phyloP scores from a whole-genome alignment of 345 rosid genomes.

The Hibiscus syriacus region DNA sequence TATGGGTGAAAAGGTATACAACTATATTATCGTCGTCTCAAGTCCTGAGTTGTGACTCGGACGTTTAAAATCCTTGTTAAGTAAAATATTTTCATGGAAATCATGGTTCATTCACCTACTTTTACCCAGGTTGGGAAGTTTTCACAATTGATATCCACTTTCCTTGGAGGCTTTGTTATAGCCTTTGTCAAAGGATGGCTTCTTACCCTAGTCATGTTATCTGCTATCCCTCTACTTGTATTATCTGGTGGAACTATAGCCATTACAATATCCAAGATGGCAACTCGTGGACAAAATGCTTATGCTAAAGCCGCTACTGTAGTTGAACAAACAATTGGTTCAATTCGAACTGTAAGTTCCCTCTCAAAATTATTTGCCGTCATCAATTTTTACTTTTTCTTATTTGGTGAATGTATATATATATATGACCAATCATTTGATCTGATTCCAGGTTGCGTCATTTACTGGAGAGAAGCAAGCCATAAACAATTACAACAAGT shows the following conservation, averaged over 20 bases:
- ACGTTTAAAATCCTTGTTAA: neutral
- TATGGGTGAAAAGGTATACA: conserved; percentile 83
- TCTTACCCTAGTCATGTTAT: conserved; percentile 63
- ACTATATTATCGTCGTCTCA: neutral
- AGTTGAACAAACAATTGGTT: conserved; percentile 72
- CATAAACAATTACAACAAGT: conserved; percentile 40
- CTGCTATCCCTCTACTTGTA: conserved; percentile 63
- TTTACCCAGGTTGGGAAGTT: conserved; percentile 75
- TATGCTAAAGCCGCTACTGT: conserved; percentile 65
- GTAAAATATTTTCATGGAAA: neutral
- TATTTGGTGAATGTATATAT: neutral
- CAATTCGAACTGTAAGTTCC: conserved; percentile 65
- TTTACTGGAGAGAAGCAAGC: conserved; percentile 88
- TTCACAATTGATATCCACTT: conserved; percentile 58
- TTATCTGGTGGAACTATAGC: conserved; percentile 55
- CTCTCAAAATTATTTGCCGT: too few relatives aligned
- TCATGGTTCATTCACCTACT: neutral
- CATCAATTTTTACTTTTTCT: neutral
- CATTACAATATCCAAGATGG: conserved; percentile 43
- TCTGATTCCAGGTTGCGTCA: conserved; percentile 59
- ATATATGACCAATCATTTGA: neutral
- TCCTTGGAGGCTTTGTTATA: conserved; percentile 67
- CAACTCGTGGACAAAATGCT: conserved; percentile 60
- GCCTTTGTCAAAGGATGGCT: conserved; percentile 87
- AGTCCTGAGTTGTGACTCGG: neutral